phyloP scores from a whole-genome alignment of 176 grass and related monocot genomes.

The Ensete glaucum region DNA sequence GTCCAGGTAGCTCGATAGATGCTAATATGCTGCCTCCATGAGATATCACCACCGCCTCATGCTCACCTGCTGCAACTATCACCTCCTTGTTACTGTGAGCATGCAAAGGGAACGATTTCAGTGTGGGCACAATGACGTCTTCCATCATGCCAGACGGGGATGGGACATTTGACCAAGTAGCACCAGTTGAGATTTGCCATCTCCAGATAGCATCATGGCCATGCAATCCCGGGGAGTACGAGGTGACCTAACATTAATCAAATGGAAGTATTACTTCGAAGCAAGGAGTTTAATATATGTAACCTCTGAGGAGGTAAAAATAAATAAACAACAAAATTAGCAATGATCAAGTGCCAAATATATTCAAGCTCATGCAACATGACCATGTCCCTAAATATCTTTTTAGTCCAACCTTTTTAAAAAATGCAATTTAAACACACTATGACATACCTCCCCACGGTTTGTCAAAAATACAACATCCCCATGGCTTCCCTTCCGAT shows the following conservation, averaged over 20 bases:
- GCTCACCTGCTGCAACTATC: constrained; percentile 69
- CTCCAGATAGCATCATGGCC: constrained; percentile 78
- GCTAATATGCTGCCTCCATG: constrained; percentile 56
- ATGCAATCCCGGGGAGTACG: constrained; percentile 63
- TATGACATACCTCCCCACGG: constrained; percentile 64
- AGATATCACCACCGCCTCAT: constrained; percentile 79
- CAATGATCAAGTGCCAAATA: background rate
- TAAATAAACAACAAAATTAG: background rate
- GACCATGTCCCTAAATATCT: background rate
- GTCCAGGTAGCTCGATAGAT: constrained; percentile 57
- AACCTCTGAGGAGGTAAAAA: too few relatives aligned
- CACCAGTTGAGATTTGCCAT: constrained; percentile 84
- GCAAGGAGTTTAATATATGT: background rate
- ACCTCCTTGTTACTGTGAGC: constrained; percentile 44
- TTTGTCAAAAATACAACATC: constrained; percentile 92
- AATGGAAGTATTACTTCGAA: background rate
- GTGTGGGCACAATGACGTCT: constrained; percentile 71
- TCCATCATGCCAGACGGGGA: constrained; percentile 85
- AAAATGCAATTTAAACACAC: background rate
- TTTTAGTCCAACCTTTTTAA: background rate
- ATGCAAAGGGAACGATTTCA: constrained; percentile 60
- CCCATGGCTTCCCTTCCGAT: constrained; percentile 83
- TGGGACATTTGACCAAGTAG: constrained; percentile 92
- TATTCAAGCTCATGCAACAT: background rate
- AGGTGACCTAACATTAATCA: constrained; percentile 48